A percentile compares a stretch with the other conserved stretches of the same genome.
Evolutionary conservation across 164 flowering plant genomes (phyloP).

Genomic region (Buxus sempervirens): DNA sequence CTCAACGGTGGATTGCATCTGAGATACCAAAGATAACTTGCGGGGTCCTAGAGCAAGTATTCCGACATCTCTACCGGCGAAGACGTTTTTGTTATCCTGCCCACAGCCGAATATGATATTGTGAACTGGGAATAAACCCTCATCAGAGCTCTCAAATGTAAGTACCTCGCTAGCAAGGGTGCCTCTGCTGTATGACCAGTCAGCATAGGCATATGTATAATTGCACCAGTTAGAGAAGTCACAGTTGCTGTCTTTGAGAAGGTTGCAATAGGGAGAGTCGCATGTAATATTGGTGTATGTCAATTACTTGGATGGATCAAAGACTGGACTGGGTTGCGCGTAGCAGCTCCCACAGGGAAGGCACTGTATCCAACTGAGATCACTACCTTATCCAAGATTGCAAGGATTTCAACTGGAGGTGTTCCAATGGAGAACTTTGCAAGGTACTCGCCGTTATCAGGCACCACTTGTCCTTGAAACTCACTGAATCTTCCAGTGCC

Average conservation of each 20-base stretch:
- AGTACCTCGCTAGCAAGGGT: conserved; percentile 15
- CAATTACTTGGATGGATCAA: conserved; percentile 26
- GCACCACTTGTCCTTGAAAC: neutral
- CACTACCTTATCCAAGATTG: conserved; percentile 30
- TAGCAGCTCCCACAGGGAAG: conserved; percentile 25
- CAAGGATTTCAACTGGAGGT: conserved; percentile 25
- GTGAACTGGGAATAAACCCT: neutral
- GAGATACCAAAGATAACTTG: conserved; percentile 6
- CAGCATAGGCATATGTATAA: conserved; percentile 10
- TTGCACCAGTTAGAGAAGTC: neutral
- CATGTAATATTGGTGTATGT: conserved; percentile 21
- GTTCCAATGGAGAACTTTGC: conserved; percentile 26
- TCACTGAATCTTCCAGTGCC: neutral
- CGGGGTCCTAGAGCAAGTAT: conserved; percentile 19
- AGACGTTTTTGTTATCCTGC: neutral
- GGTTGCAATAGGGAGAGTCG: conserved; percentile 5
- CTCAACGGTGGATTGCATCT: neutral
- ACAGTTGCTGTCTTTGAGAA: neutral
- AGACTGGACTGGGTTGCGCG: conserved; percentile 16
- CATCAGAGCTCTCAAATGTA: conserved; percentile 17
- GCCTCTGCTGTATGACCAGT: conserved; percentile 5
- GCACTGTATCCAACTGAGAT: conserved; percentile 36
- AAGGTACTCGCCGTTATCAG: neutral
- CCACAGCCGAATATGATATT: conserved; percentile 30
- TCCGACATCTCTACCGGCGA: conserved; percentile 7